Percentiles rank a stretch among this genome's conserved stretches.
phyloP scores from a whole-genome alignment of 2,329 filamentous ascomycete species.

The Colletotrichum sp. region DNA sequence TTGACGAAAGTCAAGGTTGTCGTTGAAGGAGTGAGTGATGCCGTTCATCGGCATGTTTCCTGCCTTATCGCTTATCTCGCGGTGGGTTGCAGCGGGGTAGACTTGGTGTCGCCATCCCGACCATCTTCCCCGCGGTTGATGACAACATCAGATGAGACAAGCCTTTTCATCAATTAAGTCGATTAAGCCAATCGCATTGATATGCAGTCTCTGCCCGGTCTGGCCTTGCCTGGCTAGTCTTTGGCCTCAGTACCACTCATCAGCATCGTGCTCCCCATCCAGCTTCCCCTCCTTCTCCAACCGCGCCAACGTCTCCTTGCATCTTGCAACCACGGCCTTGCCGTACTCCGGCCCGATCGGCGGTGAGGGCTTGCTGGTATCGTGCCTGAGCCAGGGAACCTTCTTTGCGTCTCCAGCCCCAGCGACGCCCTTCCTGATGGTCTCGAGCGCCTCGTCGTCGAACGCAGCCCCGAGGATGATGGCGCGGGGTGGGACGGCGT shows the following conservation, averaged over 20 bases:
- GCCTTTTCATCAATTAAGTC: background rate
- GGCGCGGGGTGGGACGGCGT: conserved; percentile 3
- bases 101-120: background rate
- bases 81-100: conserved; percentile 19
- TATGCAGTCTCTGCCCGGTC: background rate
- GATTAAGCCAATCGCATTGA: background rate
- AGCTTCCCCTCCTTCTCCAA: conserved; percentile 28
- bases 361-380: conserved; percentile 24
- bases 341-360: conserved; percentile 31
- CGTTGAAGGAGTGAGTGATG: background rate
- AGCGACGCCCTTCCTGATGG: background rate
- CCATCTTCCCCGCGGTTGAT: background rate
- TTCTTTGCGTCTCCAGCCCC: background rate
- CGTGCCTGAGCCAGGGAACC: conserved; percentile 29
- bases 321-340: conserved; percentile 26
- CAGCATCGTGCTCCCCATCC: conserved; percentile 21
- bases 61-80: conserved; percentile 15
- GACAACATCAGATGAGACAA: background rate
- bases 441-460: background rate
- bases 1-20: background rate
- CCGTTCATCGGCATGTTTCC: background rate
- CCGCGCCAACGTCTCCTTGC: conserved; percentile 26
- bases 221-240: background rate
- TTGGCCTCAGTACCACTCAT: conserved; percentile 15
- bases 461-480: conserved; percentile 20